Conservation (phyloP, 495 filamentous ascomycete genomes). For the Thermothielavioides terrestris region DNA sequence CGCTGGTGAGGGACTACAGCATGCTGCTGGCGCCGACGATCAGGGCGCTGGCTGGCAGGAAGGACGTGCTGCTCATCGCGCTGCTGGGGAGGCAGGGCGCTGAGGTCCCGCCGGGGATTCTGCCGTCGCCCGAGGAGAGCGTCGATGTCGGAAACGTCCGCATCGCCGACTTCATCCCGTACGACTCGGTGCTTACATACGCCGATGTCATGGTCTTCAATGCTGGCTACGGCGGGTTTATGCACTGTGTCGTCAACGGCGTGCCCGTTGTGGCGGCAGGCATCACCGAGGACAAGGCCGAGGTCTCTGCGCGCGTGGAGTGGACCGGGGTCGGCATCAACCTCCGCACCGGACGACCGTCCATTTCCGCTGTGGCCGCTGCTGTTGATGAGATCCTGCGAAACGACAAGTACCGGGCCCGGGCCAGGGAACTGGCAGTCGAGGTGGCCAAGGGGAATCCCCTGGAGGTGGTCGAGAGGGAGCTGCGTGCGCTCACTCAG, state of each 20-base stretch:
- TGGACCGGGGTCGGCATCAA: constrained; percentile 29
- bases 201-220: constrained; percentile 29
- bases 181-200: constrained; percentile 23
- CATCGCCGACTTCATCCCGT: constrained; percentile 32
- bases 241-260: constrained; percentile 25
- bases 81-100: constrained; percentile 23
- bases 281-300: constrained; percentile 27
- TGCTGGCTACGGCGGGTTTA: constrained; percentile 28
- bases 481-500: constrained; percentile 13
- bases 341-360: constrained; percentile 21
- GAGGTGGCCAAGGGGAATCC: constrained; percentile 20
- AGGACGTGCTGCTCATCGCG: constrained; percentile 27
- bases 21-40: constrained; percentile 26
- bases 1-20: constrained; percentile 19
- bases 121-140: neutral
- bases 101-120: constrained; percentile 7
- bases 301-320: constrained; percentile 23
- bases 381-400: constrained; percentile 25
- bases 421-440: constrained; percentile 19
- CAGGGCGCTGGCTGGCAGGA: constrained; percentile 17
- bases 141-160: constrained; percentile 15
- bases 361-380: constrained; percentile 14
- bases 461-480: constrained; percentile 16
- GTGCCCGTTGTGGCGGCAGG: constrained; percentile 29
- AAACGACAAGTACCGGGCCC: constrained; percentile 15